A percentile compares a stretch with the other conserved stretches of the same genome.
Conservation (phyloP, 2,329 filamentous ascomycete genomes). For the Nigrospora sphaerica region DNA sequence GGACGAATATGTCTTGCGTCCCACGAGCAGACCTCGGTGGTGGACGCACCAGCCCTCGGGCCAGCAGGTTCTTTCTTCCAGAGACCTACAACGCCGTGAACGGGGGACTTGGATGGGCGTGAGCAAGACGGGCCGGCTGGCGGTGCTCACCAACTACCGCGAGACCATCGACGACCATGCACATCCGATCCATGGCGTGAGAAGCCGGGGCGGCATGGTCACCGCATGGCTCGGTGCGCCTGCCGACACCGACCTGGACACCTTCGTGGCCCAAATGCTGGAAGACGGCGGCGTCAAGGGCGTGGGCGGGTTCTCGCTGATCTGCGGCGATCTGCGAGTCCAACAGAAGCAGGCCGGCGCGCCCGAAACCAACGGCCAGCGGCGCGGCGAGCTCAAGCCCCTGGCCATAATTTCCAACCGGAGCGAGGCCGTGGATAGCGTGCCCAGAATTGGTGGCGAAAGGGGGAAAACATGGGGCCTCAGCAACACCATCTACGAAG, state of each 20-base stretch:
- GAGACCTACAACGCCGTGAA: conserved; percentile 55
- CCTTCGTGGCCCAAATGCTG: conserved; percentile 46
- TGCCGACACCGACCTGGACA: conserved; percentile 36
- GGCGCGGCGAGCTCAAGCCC: conserved; percentile 29
- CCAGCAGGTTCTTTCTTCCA: conserved; percentile 46
- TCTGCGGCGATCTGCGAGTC: conserved; percentile 52
- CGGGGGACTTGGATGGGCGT: conserved; percentile 62
- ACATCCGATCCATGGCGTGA: conserved; percentile 45
- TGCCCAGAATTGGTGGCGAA: conserved; percentile 49
- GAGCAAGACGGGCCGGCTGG: conserved; percentile 51
- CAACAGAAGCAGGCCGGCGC: conserved; percentile 4
- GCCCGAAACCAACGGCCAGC: background rate
- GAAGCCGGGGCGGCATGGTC: conserved; percentile 57
- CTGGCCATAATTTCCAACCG: conserved; percentile 59
- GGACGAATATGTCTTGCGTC: conserved; percentile 63
- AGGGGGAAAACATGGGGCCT: conserved; percentile 49
- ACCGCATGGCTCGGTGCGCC: conserved; percentile 52
- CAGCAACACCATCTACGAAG: conserved; percentile 54
- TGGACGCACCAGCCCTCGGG: conserved; percentile 42
- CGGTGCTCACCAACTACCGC: conserved; percentile 61
- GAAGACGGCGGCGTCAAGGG: conserved; percentile 47
- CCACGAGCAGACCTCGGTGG: conserved; percentile 58
- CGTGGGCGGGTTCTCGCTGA: conserved; percentile 59
- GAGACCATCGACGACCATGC: conserved; percentile 44
- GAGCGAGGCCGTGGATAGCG: conserved; percentile 41